Percentiles rank a stretch among this genome's conserved stretches.
Evolutionary conservation across 163 green algal genomes (phyloP).

Genomic region (Volvox carteri): DNA sequence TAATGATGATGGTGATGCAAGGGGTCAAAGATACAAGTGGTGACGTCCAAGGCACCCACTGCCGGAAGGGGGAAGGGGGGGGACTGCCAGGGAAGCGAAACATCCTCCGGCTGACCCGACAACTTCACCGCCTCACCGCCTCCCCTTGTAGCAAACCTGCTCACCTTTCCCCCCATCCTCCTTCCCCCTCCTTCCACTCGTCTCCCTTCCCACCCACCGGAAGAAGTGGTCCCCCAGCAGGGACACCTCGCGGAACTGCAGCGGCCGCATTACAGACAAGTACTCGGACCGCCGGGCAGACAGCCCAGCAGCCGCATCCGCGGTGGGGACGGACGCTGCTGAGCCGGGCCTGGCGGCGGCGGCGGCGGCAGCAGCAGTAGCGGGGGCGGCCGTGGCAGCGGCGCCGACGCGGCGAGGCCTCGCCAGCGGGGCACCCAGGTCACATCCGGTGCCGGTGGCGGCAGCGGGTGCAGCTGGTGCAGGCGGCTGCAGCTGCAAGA

Average conservation of each 20-base stretch:
- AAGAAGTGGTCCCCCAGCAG: slow-evolving; percentile 42
- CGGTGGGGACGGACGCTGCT: not conserved
- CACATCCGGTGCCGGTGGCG: not conserved
- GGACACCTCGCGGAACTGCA: slow-evolving; percentile 45
- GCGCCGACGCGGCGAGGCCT: not conserved
- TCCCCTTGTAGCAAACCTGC: too few relatives aligned
- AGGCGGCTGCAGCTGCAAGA: not conserved
- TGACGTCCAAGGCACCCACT: too few relatives aligned
- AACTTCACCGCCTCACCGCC: too few relatives aligned
- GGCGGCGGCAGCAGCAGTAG: not conserved
- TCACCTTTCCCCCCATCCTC: too few relatives aligned
- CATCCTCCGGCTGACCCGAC: too few relatives aligned
- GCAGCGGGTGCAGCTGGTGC: not conserved
- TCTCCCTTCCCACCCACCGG: slow-evolving; percentile 20
- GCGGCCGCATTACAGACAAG: slow-evolving; percentile 2
- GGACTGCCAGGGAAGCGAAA: too few relatives aligned
- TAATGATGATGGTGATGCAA: too few relatives aligned
- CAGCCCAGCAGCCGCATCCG: not conserved
- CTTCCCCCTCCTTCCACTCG: too few relatives aligned
- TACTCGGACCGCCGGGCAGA: slow-evolving; percentile 24
- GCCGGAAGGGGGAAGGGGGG: too few relatives aligned
- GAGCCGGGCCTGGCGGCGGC: not conserved
- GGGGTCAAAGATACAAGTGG: too few relatives aligned
- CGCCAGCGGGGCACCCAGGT: not conserved
- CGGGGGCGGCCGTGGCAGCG: not conserved